Evolutionary conservation across 495 filamentous ascomycete species (phyloP), one percentile per base, ranked within the genome.

Genomic region (Xylaria scruposa): DNA sequence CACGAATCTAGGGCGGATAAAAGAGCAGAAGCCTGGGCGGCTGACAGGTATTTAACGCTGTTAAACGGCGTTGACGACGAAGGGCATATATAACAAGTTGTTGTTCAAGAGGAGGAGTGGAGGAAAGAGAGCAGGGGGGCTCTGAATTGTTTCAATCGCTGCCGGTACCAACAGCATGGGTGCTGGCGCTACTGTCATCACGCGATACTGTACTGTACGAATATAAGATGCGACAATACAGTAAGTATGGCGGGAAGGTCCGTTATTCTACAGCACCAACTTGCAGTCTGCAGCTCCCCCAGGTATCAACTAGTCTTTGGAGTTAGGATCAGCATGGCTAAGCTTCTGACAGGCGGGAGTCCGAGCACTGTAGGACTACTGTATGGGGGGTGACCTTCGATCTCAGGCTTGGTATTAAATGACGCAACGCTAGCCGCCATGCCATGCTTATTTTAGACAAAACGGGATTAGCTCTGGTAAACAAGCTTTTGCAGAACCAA

Each of bases 331-430:
- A 47, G 21, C 61, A 47, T 49, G 40, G 61, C 44, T 36, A 65
- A 65, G 62, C 62, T 51, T 65, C 62, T 65, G 44, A 65, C 62
- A 12, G 62, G 26, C 29, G 29, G 63, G 62, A 31, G 40, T 38
- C 63, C 17, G n/a, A 26, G 38, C 60, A 42, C 60, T 63, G 60
- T 40, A 38, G 31, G 31, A 31, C 56, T 38, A 60, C 38, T 13
- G 38, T 42, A 42, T 42, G 38, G 58, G 58, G 58, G 2, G 9
- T n/a, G 21, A 2, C 15, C 40, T 33, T 49, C 26, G 19, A 65
- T 46, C 44, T 19, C 24, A 6, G 42, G 42, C 62, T 65, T 65
- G 62, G 62, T 44, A 33, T 29, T 49, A 65, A 49, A 65, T 65
- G 62, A 65, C 62, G 62, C 62, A 65, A 36, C 38, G 26, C 40